A percentile compares a stretch with the other conserved stretches of the same genome.
Evolutionary conservation across 495 filamentous ascomycete genomes (phyloP).

Genomic region (Penicillium flavigenum): DNA sequence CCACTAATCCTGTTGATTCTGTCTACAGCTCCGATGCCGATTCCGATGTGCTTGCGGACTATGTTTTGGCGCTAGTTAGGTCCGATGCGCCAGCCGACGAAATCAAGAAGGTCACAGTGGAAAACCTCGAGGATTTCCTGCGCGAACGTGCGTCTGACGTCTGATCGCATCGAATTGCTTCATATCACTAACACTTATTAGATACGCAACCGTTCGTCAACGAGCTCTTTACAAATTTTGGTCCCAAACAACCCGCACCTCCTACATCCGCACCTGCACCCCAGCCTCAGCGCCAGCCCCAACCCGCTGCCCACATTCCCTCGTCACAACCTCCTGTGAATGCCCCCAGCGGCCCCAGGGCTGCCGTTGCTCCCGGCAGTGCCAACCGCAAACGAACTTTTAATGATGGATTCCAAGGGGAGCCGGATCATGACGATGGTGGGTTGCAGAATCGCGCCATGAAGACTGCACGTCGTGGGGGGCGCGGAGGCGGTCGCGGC

Average conservation of each 20-base stretch:
- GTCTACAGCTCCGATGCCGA: constrained; percentile 81
- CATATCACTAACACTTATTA: constrained; percentile 30
- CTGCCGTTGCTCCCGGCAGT: constrained; percentile 19
- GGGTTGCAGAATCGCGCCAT: constrained; percentile 54
- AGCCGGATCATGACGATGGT: constrained; percentile 42
- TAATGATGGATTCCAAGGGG: constrained; percentile 57
- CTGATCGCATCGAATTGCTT: background rate
- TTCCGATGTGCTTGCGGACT: constrained; percentile 92
- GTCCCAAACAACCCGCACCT: constrained; percentile 52
- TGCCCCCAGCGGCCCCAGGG: constrained; percentile 36
- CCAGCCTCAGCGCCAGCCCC: constrained; percentile 44
- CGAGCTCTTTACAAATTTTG: constrained; percentile 71
- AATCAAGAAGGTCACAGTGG: constrained; percentile 70
- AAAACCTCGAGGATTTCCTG: constrained; percentile 84
- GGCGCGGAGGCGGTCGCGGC: constrained; percentile 57
- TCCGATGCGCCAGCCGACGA: constrained; percentile 74
- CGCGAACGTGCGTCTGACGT: constrained; percentile 62
- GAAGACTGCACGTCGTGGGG: constrained; percentile 70
- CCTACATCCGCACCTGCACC: constrained; percentile 54
- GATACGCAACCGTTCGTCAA: constrained; percentile 78
- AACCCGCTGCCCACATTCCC: constrained; percentile 17
- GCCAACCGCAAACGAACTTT: constrained; percentile 56
- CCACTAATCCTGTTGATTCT: constrained; percentile 10
- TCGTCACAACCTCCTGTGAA: constrained; percentile 36
- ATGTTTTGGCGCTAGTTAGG: constrained; percentile 84